These are phyloP conservation scores for Durotheca rogersii DNA, from an alignment of 495 filamentous ascomycete species.

Conservation along the genomic window DNA sequence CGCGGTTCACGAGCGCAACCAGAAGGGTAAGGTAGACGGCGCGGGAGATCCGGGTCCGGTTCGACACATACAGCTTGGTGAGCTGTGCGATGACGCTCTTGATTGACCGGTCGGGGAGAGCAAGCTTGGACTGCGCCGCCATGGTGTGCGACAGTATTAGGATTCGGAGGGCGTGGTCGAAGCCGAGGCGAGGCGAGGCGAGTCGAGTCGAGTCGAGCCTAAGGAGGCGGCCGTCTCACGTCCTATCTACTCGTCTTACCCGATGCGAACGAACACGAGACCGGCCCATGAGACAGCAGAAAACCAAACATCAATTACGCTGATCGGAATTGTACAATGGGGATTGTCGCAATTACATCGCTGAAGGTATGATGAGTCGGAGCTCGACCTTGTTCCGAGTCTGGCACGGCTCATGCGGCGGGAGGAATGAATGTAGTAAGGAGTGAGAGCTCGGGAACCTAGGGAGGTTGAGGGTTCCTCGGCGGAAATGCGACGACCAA, in stretches of 20 bases:
- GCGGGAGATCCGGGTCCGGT: conserved; percentile 88
- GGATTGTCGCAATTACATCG: conserved; percentile 28
- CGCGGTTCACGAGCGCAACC: conserved; percentile 80
- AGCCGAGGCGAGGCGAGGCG: background rate
- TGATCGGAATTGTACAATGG: conserved; percentile 13
- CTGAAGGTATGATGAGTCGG: background rate
- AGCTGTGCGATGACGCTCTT: conserved; percentile 72
- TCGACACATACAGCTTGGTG: conserved; percentile 71
- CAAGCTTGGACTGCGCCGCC: conserved; percentile 80
- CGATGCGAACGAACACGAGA: background rate
- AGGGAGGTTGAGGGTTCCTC: conserved; percentile 32
- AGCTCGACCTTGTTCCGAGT: background rate
- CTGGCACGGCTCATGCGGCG: background rate
- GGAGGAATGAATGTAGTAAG: conserved; percentile 3
- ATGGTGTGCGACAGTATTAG: conserved; percentile 55
- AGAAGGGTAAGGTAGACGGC: conserved; percentile 90
- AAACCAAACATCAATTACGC: background rate
- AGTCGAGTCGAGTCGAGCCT: no score
- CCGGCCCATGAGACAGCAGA: conserved; percentile 10
- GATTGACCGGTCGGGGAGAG: conserved; percentile 64
- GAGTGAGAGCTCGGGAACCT: no score
- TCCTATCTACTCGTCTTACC: conserved; percentile 16
- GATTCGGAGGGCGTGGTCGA: background rate
- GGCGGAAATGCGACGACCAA: conserved; percentile 33
- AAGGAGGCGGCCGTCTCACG: background rate